Percentiles rank a stretch among this genome's conserved stretches.
These are phyloP conservation scores for Chaetomium cochliodes DNA, from an alignment of 495 filamentous ascomycete genomes.

Conservation along the genomic window DNA sequence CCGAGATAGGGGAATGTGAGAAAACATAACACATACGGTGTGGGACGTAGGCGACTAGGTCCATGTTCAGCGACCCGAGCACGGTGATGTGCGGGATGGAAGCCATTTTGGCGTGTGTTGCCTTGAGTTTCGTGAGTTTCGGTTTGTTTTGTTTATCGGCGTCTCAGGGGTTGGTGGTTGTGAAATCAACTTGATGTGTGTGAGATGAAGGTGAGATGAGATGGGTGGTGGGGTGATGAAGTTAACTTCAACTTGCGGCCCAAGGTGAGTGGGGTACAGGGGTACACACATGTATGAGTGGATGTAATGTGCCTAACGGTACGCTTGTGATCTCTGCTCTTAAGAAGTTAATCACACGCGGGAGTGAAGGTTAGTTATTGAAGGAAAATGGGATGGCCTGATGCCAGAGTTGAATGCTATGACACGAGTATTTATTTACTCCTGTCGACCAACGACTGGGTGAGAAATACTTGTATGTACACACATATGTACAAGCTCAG, in stretches of 20 bases:
- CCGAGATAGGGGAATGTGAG: no score
- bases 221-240: background rate
- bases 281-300: no score
- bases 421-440: no score
- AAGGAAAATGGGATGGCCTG: no score
- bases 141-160: background rate
- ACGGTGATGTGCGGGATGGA: constrained; percentile 58
- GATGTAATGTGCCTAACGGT: no score
- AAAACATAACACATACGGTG: constrained; percentile 45
- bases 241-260: background rate
- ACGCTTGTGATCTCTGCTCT: background rate
- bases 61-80: constrained; percentile 90
- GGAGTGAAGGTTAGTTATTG: no score
- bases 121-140: background rate
- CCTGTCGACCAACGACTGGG: no score
- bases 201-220: background rate
- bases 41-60: constrained; percentile 82
- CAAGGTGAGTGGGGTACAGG: background rate
- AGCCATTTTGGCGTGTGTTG: constrained; percentile 24
- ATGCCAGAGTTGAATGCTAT: no score
- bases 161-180: background rate
- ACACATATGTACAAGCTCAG: background rate
- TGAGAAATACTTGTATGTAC: no score
- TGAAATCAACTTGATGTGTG: background rate
- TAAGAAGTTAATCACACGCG: background rate